phyloP scores from a whole-genome alignment of 306 rosid species.

The Vigna angularis region DNA sequence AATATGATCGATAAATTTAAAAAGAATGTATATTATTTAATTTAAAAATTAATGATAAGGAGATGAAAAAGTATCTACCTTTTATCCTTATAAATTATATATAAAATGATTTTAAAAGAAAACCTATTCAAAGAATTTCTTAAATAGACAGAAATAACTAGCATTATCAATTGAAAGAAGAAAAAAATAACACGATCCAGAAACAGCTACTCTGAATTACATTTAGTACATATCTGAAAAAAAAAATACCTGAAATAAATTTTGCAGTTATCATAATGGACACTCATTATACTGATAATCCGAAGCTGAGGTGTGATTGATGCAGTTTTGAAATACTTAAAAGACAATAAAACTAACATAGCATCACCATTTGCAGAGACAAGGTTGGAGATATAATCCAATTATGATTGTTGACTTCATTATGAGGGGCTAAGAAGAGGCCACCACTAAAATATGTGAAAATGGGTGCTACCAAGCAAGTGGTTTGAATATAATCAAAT shows the following conservation, averaged over 20 bases:
- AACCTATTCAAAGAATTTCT: neutral
- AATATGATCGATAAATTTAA: neutral
- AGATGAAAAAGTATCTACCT: neutral
- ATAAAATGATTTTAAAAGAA: too few species aligned
- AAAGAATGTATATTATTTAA: neutral
- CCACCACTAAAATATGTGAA: constrained; percentile 33
- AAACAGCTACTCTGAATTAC: neutral
- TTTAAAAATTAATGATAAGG: neutral
- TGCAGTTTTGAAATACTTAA: neutral
- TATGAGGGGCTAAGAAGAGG: neutral
- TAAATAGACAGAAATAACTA: neutral
- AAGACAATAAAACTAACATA: constrained; percentile 32
- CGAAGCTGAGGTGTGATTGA: constrained; percentile 10
- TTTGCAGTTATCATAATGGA: constrained; percentile 4
- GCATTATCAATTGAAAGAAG: neutral
- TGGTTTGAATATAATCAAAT: constrained; percentile 4
- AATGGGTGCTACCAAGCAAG: constrained; percentile 11
- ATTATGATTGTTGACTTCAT: constrained; percentile 24
- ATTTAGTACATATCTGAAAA: neutral
- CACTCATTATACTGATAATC: constrained; percentile 1
- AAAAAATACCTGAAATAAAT: constrained; percentile 12
- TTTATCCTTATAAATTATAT: neutral
- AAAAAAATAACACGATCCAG: neutral
- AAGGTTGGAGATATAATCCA: constrained; percentile 23
- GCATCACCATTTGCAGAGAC: constrained; percentile 30